Conservation (phyloP, 1,284 basidiomycete genomes). For the Apiotrichum domesticum region DNA sequence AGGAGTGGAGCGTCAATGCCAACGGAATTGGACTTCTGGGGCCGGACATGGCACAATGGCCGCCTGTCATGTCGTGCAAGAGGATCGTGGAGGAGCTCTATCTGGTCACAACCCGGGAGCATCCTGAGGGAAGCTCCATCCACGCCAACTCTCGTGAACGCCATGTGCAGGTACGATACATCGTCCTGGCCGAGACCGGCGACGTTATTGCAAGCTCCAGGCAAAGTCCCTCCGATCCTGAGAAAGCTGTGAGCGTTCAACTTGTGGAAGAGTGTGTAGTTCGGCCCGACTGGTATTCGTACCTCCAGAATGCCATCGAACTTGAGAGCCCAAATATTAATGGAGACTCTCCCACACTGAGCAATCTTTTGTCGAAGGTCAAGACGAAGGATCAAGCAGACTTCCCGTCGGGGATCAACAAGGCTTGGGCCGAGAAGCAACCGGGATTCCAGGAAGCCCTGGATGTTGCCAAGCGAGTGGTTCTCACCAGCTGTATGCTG, state of each 20-base stretch:
- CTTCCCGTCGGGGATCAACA: constrained; percentile 25
- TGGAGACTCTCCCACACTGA: not conserved
- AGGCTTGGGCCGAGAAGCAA: constrained; percentile 9
- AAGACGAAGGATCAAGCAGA: constrained; percentile 24
- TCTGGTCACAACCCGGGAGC: constrained; percentile 2
- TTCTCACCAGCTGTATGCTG: constrained; percentile 25
- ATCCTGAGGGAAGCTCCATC: not conserved
- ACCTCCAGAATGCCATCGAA: constrained; percentile 1
- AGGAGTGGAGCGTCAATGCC: constrained; percentile 23
- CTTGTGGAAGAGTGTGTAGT: constrained; percentile 21
- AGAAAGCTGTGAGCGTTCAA: constrained; percentile 3
- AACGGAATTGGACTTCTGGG: constrained; percentile 17
- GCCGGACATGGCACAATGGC: constrained; percentile 26
- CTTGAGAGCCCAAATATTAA: not conserved
- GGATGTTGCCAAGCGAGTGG: constrained; percentile 23
- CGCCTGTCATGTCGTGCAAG: constrained; percentile 13
- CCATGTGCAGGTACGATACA: not conserved
- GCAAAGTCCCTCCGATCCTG: not conserved
- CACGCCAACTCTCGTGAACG: not conserved
- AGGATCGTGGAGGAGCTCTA: constrained; percentile 18
- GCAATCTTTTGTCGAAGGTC: constrained; percentile 1
- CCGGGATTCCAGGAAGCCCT: not conserved
- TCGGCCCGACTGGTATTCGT: constrained; percentile 27
- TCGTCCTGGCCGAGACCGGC: constrained; percentile 6
- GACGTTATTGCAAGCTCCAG: constrained; percentile 6